Base-by-base conservation (phyloP, 2,329 filamentous ascomycete genomes). In the Talaromyces atroroseus region DNA sequence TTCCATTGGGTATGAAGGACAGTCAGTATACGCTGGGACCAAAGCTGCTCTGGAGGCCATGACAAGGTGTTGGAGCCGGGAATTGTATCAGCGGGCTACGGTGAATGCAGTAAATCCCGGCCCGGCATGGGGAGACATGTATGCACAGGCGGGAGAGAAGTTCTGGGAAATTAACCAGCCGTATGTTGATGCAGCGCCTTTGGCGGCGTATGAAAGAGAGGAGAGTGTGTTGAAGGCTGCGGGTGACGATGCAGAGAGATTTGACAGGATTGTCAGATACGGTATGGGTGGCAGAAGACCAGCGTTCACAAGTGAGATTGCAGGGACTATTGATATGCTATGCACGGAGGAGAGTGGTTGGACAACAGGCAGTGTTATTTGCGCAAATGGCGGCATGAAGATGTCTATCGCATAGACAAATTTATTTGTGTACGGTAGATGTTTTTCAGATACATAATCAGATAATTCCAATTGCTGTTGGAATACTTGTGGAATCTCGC, bases 321-420 rank as follows among this genome's bases (percentile, higher is more conserved):
- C 87, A 0, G 89, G 88, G 0, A 81, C 90, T 5, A 85, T 91
- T 18, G 87, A 82, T 1, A 90, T 92, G 87, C 72, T 92, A 21
- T 90, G 87, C 67, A 80, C 81, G 3, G 77, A 79, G 7, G 89
- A 92, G 67, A 80, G 82, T 18, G 81, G 77, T 7, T 92, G 88
- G 88, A 86, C 84, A 65, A 94, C 89, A 0, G 89, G 89, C 1
- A 87, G 86, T 70, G 86, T 91, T 23, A 82, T 94, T 3, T 89
- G 85, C 73, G 88, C 88, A 6, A 92, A 92, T 68, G 89, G 89
- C 1, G 89, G 89, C 7, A 84, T 89, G 56, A 58, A 58, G 24
- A 58, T 58, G 56, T 54, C 56, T 46, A 58, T 58, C 47, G 56
- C 56, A 18, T 58, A 58, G 34, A 14, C 8, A n/a, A 2, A 8